Base-by-base conservation (phyloP, 2,329 filamentous ascomycete species). In the Blumeriella jaapii region DNA sequence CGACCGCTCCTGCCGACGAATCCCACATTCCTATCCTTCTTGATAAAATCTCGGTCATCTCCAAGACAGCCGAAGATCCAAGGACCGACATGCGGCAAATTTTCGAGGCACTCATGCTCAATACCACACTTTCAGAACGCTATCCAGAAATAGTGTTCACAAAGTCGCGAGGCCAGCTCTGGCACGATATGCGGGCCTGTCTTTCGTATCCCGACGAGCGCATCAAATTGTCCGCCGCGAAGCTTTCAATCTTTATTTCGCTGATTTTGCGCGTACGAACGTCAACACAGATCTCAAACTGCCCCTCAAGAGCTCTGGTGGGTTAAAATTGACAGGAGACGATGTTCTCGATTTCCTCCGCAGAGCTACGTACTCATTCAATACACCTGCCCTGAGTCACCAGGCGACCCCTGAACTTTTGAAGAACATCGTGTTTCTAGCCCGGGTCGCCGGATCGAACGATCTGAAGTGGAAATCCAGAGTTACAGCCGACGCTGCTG, bases 351-450 rank as follows among this genome's bases (percentile, higher is more conserved):
- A 62, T 55, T 69, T 67, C 58, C 72, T 68, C 41, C 62, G 65
- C 10, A 58, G 68, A 9, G 59, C 59, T 0, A 59, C 71, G 6
- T 58, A 61, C 29, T 65, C 71, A 12, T 54, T 94, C 28, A 74
- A 74, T 30, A 72, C 71, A 0, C 66, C 70, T 0, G 71, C 69
- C 33, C 57, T 89, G 6, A 76, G 78, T 11, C 79, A 91, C 51
- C 68, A 75, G 7, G 64, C 96, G n/a, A 82, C 82, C 1, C 68
- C 74, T 26, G 84, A 93, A 54, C 77, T 77, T 9, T 74, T 83
- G 3, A 81, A 85, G 46, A 85, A 94, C 44, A 64, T 94, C 22
- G 68, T 89, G 23, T 93, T 93, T 64, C 65, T 98, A 0, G 83
- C 78, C 26, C 74, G 68, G 41, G 77, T 63, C 51, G 71, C 72